Base-by-base conservation (phyloP, 805 yeast genomes). In the Starmera quercuum region DNA sequence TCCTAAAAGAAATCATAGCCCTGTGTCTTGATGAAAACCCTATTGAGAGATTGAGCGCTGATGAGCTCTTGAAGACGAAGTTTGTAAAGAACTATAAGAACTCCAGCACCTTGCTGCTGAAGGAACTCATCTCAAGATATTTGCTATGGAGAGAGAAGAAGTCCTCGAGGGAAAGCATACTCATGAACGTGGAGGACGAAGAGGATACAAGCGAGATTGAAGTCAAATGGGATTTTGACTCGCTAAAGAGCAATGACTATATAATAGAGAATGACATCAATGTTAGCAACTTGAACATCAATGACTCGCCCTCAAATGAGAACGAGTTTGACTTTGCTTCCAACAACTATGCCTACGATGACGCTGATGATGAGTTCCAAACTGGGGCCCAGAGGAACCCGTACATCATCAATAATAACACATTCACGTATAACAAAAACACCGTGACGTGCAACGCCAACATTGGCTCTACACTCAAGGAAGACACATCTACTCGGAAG, bases 11-110 rank as follows among this genome's bases (percentile, higher is more conserved):
- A 53, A 75, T 86, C 36, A 78, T 94, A 33, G 96, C 98, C 0
- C 61, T 82, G 30, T 90, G 97, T 59, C 66, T 92, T 28, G 97
- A 94, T 54, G 98, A 94, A 56, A 84, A 83, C 38, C 95, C 97
- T 0, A 80, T 75, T 12, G 94, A 84, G 49, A 68, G 99, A 46
- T 83, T 90, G 1, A 64, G 74, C 29, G 97, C 97, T 2, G 96
- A 86, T 30, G 95, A 83, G 27, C 61, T 92, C 30, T 58, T 75
- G 37, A 84, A 80, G 49, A 71, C 87, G 32, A 83, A 74, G 54
- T 81, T 90, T 40, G 72, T 92, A 32, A 73, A 73, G 42, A 54
- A 65, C 29, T 75, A 82, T 53, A 77, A 74, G 44, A 71, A 67
- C 41, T 53, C 71, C 3, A 75, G 87, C 4, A 80, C 86, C 0